Evolutionary conservation across 495 filamentous ascomycete species (phyloP), one percentile per base, ranked within the genome.

Genomic region (Parmelia sp.): DNA sequence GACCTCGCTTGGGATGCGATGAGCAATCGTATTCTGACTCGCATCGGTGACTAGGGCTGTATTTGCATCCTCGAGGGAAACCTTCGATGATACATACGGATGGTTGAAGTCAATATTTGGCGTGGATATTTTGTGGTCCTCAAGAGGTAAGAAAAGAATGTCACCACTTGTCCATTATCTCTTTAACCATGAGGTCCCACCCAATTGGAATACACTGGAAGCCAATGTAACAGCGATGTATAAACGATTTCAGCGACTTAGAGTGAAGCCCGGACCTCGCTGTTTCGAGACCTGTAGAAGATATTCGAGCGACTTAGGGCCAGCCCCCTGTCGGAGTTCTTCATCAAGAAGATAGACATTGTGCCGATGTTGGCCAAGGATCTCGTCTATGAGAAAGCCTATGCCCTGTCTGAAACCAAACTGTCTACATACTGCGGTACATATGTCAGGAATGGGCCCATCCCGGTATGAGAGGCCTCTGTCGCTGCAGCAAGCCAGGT

Each of bases 151-250:
- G 60, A 65, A 68, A 12, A 70, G 58, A 12, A 76, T 70, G 57
- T 76, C 71, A 14, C 59, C 57, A n/a, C 69, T 64, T 1, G 59
- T 61, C 74, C 73, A 76, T 31, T 71, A 36, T 17, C 57, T 47
- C 35, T 67, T 65, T 0, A 78, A 65, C 74, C 74, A 76, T 12
- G 25, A 44, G 40, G 68, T 74, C 37, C 69, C 67, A 49, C 77
- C 66, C n/a, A 77, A 65, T 36, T 73, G 70, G 6, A 77, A 65
- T 7, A 76, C 75, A 44, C 73, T 74, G 33, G 70, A 73, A 4
- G 74, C 74, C 33, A 76, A 68, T 35, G 62, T 70, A 4, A 68
- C 67, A 11, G 75, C 75, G 5, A 76, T 57, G 5, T 66, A 61
- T 21, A 76, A 69, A 21, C 74, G 70, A 42, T 75, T 67, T 27